Percentiles rank a stretch among this genome's conserved stretches.
phyloP scores from a whole-genome alignment of 164 flowering plant genomes.

The Piper betle region DNA sequence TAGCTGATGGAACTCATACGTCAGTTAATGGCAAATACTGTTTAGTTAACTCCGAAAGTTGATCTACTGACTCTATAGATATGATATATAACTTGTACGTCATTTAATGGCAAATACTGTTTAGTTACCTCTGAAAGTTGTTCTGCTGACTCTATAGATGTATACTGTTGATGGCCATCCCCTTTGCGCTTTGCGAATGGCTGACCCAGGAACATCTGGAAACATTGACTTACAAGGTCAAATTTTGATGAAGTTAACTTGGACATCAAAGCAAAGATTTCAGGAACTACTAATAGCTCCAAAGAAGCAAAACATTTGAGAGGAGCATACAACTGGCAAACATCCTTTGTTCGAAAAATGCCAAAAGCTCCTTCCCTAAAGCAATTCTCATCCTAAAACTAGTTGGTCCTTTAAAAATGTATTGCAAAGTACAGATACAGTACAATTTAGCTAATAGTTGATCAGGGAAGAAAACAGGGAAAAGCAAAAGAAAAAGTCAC shows the following conservation, averaged over 20 bases:
- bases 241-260: neutral
- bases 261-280: neutral
- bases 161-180: slow-evolving; percentile 44
- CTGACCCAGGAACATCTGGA: slow-evolving; percentile 82
- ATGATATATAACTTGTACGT: too few species aligned
- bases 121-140: slow-evolving; percentile 70
- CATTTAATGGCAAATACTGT: neutral
- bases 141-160: slow-evolving; percentile 50
- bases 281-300: neutral
- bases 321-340: too few species aligned
- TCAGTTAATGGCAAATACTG: neutral
- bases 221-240: neutral
- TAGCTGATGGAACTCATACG: neutral
- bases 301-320: neutral
- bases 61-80: too few species aligned
- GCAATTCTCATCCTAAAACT: too few species aligned
- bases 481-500: neutral
- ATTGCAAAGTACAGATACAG: too few species aligned
- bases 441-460: too few species aligned
- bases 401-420: too few species aligned
- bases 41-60: too few species aligned
- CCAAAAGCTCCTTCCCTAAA: too few species aligned
- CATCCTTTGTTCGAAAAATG: too few species aligned
- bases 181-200: slow-evolving; percentile 64
- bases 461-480: neutral